Conservation (phyloP, 2,329 filamentous ascomycete species). For the Cladosporium austrohemisphaericum region DNA sequence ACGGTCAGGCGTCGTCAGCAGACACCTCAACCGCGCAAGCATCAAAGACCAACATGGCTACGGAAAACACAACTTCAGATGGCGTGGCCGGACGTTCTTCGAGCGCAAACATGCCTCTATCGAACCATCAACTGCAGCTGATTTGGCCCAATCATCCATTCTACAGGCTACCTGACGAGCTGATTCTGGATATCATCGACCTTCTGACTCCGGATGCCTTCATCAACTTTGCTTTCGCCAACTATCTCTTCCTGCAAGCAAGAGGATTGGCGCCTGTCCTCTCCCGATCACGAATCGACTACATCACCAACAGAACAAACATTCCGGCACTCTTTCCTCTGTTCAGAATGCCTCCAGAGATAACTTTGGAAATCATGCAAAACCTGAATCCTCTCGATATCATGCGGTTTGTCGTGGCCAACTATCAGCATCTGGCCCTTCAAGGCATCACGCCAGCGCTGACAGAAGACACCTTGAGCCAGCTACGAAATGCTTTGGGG, state of each 20-base stretch:
- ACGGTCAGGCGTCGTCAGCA: too few species aligned
- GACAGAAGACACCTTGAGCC: slow-evolving; percentile 25
- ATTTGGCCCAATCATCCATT: slow-evolving; percentile 31
- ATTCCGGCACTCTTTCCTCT: slow-evolving; percentile 29
- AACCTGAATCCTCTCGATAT: slow-evolving; percentile 36
- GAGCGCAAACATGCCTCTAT: not conserved
- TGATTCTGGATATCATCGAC: slow-evolving; percentile 45
- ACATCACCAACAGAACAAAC: slow-evolving; percentile 29
- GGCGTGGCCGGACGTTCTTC: too few species aligned
- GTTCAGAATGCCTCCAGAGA: slow-evolving; percentile 38
- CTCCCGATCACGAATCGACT: slow-evolving; percentile 28
- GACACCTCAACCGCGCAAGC: slow-evolving; percentile 15
- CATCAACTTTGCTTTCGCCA: slow-evolving; percentile 45
- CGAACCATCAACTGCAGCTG: not conserved
- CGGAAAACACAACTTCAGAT: not conserved
- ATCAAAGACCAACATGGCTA: slow-evolving; percentile 3
- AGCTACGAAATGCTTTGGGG: slow-evolving; percentile 25
- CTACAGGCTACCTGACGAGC: slow-evolving; percentile 43
- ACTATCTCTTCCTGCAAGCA: slow-evolving; percentile 42
- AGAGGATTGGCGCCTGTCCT: slow-evolving; percentile 36
- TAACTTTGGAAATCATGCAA: slow-evolving; percentile 39
- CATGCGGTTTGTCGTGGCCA: slow-evolving; percentile 38
- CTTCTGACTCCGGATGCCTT: slow-evolving; percentile 39
- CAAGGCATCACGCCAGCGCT: slow-evolving; percentile 35
- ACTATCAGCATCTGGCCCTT: slow-evolving; percentile 32